phyloP scores from a whole-genome alignment of 169 alveolate genomes.

The Babesia gibsoni region DNA sequence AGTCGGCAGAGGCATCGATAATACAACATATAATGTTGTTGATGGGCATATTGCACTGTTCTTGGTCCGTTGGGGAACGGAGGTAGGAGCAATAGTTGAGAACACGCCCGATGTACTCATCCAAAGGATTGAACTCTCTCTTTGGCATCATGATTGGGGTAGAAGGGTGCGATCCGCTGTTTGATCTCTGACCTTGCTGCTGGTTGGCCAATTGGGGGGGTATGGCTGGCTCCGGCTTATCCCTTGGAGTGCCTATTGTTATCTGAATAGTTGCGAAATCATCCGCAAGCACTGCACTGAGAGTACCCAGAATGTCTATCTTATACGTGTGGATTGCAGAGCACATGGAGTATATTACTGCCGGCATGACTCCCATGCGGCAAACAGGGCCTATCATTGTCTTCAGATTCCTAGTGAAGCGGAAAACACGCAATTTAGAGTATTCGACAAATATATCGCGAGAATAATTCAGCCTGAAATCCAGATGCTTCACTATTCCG shows the following conservation, averaged over 20 bases:
- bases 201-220: neutral
- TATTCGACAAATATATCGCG: slow-evolving; percentile 55
- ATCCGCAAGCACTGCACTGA: slow-evolving; percentile 68
- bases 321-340: slow-evolving; percentile 72
- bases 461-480: slow-evolving; percentile 39
- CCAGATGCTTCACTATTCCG: slow-evolving; percentile 50
- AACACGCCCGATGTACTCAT: slow-evolving; percentile 53
- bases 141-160: slow-evolving; percentile 16
- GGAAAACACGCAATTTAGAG: slow-evolving; percentile 61
- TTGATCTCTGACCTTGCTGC: neutral
- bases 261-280: slow-evolving; percentile 34
- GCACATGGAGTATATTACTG: slow-evolving; percentile 73
- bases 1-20: slow-evolving; percentile 64
- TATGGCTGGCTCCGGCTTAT: slow-evolving; percentile 1
- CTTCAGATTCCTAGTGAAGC: slow-evolving; percentile 79
- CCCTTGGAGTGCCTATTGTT: neutral
- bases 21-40: slow-evolving; percentile 57
- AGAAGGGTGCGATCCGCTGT: slow-evolving; percentile 7
- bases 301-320: slow-evolving; percentile 66
- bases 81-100: slow-evolving; percentile 64
- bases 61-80: slow-evolving; percentile 64
- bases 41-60: slow-evolving; percentile 60
- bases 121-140: slow-evolving; percentile 37
- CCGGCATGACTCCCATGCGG: slow-evolving; percentile 80
- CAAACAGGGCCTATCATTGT: slow-evolving; percentile 78